Conservation (phyloP, 23 red algal species). For the Gracilaria caudata region DNA sequence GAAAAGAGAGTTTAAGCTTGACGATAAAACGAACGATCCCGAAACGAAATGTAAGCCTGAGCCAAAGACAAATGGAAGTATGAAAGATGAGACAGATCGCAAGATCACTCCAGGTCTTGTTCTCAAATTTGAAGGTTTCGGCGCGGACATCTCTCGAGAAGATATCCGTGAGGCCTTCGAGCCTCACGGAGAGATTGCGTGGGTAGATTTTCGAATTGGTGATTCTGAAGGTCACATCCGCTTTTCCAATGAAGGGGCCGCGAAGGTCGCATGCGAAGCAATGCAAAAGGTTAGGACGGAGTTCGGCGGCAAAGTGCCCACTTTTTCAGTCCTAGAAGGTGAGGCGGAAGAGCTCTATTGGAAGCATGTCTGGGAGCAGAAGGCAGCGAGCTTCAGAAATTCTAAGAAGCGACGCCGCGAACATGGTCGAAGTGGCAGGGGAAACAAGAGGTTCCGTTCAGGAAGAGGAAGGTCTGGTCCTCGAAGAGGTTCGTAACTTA, state of each 20-base stretch:
- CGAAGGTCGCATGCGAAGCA: conserved; percentile 44
- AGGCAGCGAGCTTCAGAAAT: conserved; percentile 27
- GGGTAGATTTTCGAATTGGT: conserved; percentile 77
- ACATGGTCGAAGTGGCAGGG: conserved; percentile 44
- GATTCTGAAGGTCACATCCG: conserved; percentile 69
- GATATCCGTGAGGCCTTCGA: conserved; percentile 81
- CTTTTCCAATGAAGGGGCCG: conserved; percentile 71
- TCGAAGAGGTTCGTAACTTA: conserved; percentile 6
- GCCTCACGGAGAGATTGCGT: conserved; percentile 79
- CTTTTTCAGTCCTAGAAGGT: conserved; percentile 59
- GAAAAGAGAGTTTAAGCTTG: too few species aligned
- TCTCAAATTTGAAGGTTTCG: conserved; percentile 75
- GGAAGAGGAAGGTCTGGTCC: conserved; percentile 19
- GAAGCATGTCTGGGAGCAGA: conserved; percentile 59
- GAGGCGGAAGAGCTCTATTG: conserved; percentile 67
- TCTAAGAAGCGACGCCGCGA: conserved; percentile 45
- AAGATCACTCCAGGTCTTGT: conserved; percentile 77
- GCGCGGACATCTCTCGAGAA: conserved; percentile 68
- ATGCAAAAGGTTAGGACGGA: conserved; percentile 7
- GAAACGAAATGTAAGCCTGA: background rate
- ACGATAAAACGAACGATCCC: background rate
- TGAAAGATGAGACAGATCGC: conserved; percentile 39
- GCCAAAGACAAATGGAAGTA: background rate
- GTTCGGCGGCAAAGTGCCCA: conserved; percentile 74
- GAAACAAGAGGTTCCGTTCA: conserved; percentile 7